Percentiles rank a stretch among this genome's conserved stretches.
Evolutionary conservation across 1,139 yeast species (phyloP).

Genomic region (Candida mesenterica): DNA sequence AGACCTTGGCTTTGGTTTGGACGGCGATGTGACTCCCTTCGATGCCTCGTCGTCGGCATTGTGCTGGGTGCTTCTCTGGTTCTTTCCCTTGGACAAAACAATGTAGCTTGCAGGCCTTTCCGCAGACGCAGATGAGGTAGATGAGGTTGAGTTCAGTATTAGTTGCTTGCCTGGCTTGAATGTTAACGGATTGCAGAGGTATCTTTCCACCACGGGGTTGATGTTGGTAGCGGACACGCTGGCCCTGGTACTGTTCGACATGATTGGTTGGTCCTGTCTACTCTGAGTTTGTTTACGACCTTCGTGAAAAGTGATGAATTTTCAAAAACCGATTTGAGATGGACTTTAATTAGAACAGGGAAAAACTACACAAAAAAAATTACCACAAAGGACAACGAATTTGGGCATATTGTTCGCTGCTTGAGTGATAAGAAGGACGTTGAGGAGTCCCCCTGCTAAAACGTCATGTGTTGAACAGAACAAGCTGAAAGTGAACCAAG

Average conservation of each 20-base stretch:
- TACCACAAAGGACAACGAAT: too few relatives aligned
- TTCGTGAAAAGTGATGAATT: neutral
- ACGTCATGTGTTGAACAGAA: too few relatives aligned
- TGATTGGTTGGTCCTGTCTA: neutral
- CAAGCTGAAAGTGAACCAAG: too few relatives aligned
- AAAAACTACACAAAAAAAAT: constrained; percentile 1
- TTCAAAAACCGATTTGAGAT: constrained; percentile 5
- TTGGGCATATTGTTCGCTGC: too few relatives aligned
- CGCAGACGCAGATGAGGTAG: constrained; percentile 6
- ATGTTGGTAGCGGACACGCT: constrained; percentile 8
- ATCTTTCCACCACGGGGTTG: constrained; percentile 54
- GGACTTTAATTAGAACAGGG: constrained; percentile 5
- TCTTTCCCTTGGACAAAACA: constrained; percentile 30
- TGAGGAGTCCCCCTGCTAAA: too few relatives aligned
- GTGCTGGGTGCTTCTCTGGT: constrained; percentile 4
- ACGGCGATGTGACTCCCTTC: constrained; percentile 5
- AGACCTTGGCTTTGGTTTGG: constrained; percentile 40
- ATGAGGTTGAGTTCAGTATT: constrained; percentile 29
- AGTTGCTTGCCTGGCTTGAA: constrained; percentile 52
- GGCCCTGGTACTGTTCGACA: constrained; percentile 1
- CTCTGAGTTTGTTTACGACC: neutral
- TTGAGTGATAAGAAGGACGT: too few relatives aligned
- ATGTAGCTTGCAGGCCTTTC: constrained; percentile 41
- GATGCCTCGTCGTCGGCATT: constrained; percentile 4
- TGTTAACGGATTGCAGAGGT: constrained; percentile 56